These are phyloP conservation scores for Phytophthora litchii DNA, from an alignment of 352 stramenopile species.

Conservation along the genomic window DNA sequence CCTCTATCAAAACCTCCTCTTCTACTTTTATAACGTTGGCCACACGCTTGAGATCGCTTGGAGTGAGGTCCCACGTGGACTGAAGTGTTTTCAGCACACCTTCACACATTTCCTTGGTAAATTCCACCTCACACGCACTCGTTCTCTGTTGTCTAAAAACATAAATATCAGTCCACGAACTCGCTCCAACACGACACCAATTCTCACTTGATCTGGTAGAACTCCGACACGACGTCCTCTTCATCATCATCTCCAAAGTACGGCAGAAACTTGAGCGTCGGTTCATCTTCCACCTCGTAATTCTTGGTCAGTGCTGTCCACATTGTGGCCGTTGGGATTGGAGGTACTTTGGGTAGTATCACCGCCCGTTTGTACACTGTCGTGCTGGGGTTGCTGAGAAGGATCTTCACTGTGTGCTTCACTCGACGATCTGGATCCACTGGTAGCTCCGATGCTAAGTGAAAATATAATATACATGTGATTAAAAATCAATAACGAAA, in stretches of 20 bases:
- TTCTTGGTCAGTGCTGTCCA: slow-evolving; percentile 86
- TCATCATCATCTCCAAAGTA: slow-evolving; percentile 87
- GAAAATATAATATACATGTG: slow-evolving; percentile 3
- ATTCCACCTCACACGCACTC: slow-evolving; percentile 72
- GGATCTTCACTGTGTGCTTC: slow-evolving; percentile 31
- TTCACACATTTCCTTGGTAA: slow-evolving; percentile 76
- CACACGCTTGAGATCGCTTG: slow-evolving; percentile 61
- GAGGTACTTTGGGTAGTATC: slow-evolving; percentile 56
- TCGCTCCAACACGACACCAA: not conserved
- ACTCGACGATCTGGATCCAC: slow-evolving; percentile 25
- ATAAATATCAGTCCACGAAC: slow-evolving; percentile 1
- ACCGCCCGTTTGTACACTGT: slow-evolving; percentile 41
- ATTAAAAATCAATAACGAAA: not conserved
- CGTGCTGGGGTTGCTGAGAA: slow-evolving; percentile 32
- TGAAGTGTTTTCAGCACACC: slow-evolving; percentile 66
- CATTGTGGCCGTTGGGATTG: slow-evolving; percentile 67
- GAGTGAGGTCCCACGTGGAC: slow-evolving; percentile 72
- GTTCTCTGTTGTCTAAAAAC: slow-evolving; percentile 60
- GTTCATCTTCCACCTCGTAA: slow-evolving; percentile 88
- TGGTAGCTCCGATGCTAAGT: slow-evolving; percentile 53
- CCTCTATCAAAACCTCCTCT: slow-evolving; percentile 65
- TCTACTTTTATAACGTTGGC: slow-evolving; percentile 71
- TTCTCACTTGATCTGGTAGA: slow-evolving; percentile 84
- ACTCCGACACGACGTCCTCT: slow-evolving; percentile 82
- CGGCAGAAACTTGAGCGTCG: slow-evolving; percentile 67